Evolutionary conservation across 129 eudicot genomes (phyloP).

Genomic region (Cynara cardunculus): DNA sequence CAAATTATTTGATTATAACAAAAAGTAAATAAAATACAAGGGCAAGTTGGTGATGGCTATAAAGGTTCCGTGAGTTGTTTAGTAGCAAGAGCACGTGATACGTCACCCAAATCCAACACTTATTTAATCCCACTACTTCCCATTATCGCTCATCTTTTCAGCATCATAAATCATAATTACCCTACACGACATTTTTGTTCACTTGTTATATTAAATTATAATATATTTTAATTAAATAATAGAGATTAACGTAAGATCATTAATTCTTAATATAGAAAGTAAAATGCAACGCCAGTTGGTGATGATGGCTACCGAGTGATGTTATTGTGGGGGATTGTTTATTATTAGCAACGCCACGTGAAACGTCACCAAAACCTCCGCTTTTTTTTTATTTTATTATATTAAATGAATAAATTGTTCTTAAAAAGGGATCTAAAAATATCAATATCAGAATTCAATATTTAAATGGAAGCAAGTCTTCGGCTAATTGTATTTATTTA

Average conservation of each 20-base stretch:
- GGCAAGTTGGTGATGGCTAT: slow-evolving; percentile 26
- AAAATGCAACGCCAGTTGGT: not conserved
- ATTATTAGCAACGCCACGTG: not conserved
- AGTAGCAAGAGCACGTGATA: slow-evolving; percentile 23
- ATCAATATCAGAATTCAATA: no score
- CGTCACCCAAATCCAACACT: slow-evolving; percentile 6
- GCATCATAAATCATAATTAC: not conserved
- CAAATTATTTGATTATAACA: no score
- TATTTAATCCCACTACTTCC: not conserved
- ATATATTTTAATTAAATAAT: not conserved
- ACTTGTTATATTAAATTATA: not conserved
- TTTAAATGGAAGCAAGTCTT: no score
- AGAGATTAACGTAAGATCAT: not conserved
- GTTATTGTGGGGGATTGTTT: not conserved
- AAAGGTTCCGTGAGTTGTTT: not conserved
- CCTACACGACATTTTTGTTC: not conserved
- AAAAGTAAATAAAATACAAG: not conserved
- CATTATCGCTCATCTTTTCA: not conserved
- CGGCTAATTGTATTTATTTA: not conserved
- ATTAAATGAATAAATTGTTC: no score
- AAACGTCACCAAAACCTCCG: not conserved
- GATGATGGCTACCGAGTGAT: not conserved
- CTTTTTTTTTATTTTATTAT: not conserved
- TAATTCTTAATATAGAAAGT: not conserved
- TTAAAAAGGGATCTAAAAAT: no score